phyloP scores from a whole-genome alignment of 1,284 basidiomycete species.

The Rhizoctonia solani region DNA sequence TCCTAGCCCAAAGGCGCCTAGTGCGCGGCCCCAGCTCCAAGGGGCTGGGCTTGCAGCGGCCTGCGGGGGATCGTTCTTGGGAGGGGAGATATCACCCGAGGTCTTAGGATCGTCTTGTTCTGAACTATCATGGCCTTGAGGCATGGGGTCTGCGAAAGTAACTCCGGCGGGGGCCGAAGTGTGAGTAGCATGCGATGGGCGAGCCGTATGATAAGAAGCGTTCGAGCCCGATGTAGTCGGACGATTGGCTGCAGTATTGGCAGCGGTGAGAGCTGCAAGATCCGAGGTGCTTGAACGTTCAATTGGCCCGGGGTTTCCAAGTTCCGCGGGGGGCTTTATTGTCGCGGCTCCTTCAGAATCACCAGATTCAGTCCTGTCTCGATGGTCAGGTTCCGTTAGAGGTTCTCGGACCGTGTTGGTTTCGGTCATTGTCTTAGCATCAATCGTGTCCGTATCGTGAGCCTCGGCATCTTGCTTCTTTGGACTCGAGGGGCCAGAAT shows the following conservation, averaged over 20 bases:
- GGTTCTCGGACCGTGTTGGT: not conserved
- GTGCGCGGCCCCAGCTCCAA: not conserved
- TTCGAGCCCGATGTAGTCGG: not conserved
- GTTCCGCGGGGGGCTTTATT: not conserved
- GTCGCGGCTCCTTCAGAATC: conserved; percentile 18
- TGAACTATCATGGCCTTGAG: not conserved
- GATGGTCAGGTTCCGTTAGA: not conserved
- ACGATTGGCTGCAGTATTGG: conserved; percentile 15
- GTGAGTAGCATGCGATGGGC: not conserved
- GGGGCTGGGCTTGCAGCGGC: not conserved
- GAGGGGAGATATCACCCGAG: not conserved
- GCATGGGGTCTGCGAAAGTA: not conserved
- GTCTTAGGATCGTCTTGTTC: not conserved
- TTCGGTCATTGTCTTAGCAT: conserved; percentile 8
- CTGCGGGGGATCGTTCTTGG: not conserved
- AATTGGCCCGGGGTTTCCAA: not conserved
- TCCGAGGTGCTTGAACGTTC: conserved; percentile 2
- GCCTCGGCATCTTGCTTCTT: not conserved
- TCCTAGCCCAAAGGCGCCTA: not conserved
- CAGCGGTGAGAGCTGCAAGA: conserved; percentile 6
- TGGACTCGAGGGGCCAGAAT: not conserved
- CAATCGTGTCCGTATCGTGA: not conserved
- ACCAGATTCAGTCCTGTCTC: conserved; percentile 13
- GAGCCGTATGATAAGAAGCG: not conserved
- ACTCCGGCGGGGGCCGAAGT: not conserved